A percentile compares a stretch with the other conserved stretches of the same genome.
Conservation (phyloP, 495 filamentous ascomycete species). For the Lepidopterella palustris region DNA sequence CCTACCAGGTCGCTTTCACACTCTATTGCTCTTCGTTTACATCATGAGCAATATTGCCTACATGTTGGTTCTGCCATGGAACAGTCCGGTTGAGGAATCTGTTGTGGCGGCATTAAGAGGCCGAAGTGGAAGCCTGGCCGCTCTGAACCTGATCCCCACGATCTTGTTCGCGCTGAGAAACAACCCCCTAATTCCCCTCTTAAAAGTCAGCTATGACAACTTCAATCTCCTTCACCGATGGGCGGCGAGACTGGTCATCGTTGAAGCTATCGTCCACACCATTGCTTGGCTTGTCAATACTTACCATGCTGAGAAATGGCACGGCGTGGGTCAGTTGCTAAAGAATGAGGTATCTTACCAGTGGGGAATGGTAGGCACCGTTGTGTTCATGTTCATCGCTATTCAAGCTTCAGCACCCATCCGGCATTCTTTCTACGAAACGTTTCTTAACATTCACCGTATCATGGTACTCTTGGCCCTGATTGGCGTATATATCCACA, state of each 20-base stretch:
- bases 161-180: slow-evolving; percentile 86
- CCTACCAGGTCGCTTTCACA: slow-evolving; percentile 78
- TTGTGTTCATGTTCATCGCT: slow-evolving; percentile 44
- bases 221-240: slow-evolving; percentile 95
- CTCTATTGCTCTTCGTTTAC: slow-evolving; percentile 65
- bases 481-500: slow-evolving; percentile 50
- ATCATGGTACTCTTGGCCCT: slow-evolving; percentile 44
- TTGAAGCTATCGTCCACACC: slow-evolving; percentile 72
- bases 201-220: slow-evolving; percentile 89
- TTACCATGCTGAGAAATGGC: slow-evolving; percentile 15
- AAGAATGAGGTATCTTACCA: slow-evolving; percentile 26
- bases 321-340: slow-evolving; percentile 13
- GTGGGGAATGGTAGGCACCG: slow-evolving; percentile 37
- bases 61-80: slow-evolving; percentile 64
- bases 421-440: slow-evolving; percentile 54
- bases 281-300: slow-evolving; percentile 58
- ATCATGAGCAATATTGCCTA: slow-evolving; percentile 71
- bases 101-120: slow-evolving; percentile 68
- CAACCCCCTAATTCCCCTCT: slow-evolving; percentile 77
- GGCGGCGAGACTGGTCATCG: slow-evolving; percentile 80
- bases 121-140: slow-evolving; percentile 72
- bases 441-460: slow-evolving; percentile 52
- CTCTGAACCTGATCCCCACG: slow-evolving; percentile 87
- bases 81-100: slow-evolving; percentile 37
- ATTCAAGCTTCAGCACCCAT: slow-evolving; percentile 48